Evolutionary conservation across 192 early-diverging fungal genomes (phyloP), one percentile per base, ranked within the genome.

Genomic region (Backusella australiensis): DNA sequence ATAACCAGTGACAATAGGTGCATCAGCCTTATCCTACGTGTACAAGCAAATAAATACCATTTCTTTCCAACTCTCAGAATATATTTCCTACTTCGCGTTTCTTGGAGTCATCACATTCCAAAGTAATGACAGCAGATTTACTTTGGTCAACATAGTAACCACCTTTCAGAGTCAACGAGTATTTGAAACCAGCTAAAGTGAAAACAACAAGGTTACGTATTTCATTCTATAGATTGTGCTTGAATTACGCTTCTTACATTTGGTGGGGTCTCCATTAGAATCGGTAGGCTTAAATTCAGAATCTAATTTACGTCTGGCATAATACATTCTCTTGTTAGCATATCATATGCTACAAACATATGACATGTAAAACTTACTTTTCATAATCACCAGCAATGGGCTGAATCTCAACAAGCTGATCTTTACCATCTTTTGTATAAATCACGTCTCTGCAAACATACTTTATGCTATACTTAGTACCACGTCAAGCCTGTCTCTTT

Each of bases 41-140:
- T 63, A 63, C 26, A 63, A 23, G 29, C 26, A 63, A 3, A 63
- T 63, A 63, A 63, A 63, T 63, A 8, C 19, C 19, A n/a, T 4
- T 23, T 29, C n/a, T 14, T 23, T 29, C 26, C 53, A 21, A 19
- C 8, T 21, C n/a, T 21, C 35, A 26, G 5, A 6, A 8, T 23
- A n/a, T 15, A 36, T 35, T 32, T 1, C 72, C 74, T 81, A 81
- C 80, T 3, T 73, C 66, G 36, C 76, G 76, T n/a, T 67, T 46
- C 21, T 72, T 41, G 21, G 72, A 69, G 4, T 66, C 53, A 74
- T 81, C 80, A 74, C 80, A 81, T 65, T 81, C 80, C 14, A 81
- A 59, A 4, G 72, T 73, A 35, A 81, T 81, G n/a, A 52, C 36
- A 15, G 80, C 76, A 39, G 80, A 81, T 35, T 81, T 75, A 35